These are phyloP conservation scores for Dendrobium catenatum DNA, from an alignment of 106 monocot genomes.

Conservation along the genomic window DNA sequence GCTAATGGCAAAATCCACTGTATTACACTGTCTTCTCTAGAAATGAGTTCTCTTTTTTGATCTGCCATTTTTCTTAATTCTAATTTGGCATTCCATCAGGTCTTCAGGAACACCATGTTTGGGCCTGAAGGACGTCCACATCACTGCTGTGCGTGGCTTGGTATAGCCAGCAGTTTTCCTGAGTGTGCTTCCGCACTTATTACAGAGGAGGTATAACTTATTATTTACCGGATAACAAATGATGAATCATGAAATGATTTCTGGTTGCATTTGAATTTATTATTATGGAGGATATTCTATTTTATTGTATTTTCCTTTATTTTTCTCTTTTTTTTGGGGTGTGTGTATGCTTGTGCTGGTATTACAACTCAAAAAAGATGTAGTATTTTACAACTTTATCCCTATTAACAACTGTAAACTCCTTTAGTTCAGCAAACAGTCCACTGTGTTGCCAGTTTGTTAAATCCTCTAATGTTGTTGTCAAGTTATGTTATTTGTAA, in stretches of 20 bases:
- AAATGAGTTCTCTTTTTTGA: background rate
- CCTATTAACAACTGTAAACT: too few species aligned
- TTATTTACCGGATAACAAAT: background rate
- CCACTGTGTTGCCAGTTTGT: too few species aligned
- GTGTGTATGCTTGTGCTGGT: background rate
- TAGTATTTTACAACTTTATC: too few species aligned
- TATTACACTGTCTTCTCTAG: background rate
- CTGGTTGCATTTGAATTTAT: background rate
- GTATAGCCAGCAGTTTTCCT: conserved; percentile 91
- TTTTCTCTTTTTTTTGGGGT: background rate
- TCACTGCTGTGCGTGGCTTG: conserved; percentile 98
- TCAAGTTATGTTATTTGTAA: too few species aligned
- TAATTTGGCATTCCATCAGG: conserved; percentile 37
- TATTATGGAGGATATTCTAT: background rate
- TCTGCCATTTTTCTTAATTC: background rate
- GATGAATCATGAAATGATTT: background rate
- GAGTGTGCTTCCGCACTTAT: conserved; percentile 74
- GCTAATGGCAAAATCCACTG: background rate
- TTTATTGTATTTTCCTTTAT: background rate
- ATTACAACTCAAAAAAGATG: background rate
- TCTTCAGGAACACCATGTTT: conserved; percentile 99
- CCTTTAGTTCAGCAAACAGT: too few species aligned
- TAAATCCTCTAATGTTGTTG: too few species aligned
- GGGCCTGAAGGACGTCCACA: conserved; percentile 97
- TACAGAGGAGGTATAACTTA: conserved; percentile 72